Conservation (phyloP, 371 early-diverging fungal genomes). For the Apophysomyces trapeziformis region DNA sequence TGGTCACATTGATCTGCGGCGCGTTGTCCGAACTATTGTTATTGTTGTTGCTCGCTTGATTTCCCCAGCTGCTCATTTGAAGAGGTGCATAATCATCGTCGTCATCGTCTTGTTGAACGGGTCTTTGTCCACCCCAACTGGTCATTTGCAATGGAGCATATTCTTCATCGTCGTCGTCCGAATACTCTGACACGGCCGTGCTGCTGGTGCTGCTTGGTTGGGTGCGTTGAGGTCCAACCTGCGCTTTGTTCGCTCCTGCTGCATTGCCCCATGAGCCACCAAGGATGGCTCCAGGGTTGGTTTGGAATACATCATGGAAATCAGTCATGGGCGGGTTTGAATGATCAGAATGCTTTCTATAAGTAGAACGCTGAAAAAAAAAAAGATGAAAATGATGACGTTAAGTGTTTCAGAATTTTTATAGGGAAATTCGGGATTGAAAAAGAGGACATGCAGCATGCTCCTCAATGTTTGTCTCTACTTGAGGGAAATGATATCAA, state of each 20-base stretch:
- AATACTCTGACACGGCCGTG: conserved; percentile 12
- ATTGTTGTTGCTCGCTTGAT: background rate
- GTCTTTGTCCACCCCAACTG: conserved; percentile 22
- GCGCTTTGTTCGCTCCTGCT: background rate
- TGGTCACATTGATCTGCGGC: conserved; percentile 31
- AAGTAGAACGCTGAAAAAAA: background rate
- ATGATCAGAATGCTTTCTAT: background rate
- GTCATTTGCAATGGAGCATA: conserved; percentile 22
- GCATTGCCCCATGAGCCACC: conserved; percentile 10
- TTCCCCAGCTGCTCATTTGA: conserved; percentile 19
- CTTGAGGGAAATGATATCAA: too few relatives aligned
- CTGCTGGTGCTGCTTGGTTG: conserved; percentile 9
- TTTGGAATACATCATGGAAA: conserved; percentile 8
- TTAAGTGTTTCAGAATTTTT: too few relatives aligned
- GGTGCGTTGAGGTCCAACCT: background rate
- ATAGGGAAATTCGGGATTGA: too few relatives aligned
- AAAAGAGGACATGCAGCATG: too few relatives aligned
- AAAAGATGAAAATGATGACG: background rate
- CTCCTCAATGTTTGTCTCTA: too few relatives aligned
- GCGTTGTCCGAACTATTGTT: conserved; percentile 18
- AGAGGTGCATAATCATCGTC: conserved; percentile 21
- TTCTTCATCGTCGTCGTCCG: conserved; percentile 22
- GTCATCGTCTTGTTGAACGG: background rate
- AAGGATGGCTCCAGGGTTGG: conserved; percentile 8
- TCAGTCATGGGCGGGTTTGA: conserved; percentile 2